phyloP scores from a whole-genome alignment of 2,329 filamentous ascomycete genomes.

The Metarhizium robertsii region DNA sequence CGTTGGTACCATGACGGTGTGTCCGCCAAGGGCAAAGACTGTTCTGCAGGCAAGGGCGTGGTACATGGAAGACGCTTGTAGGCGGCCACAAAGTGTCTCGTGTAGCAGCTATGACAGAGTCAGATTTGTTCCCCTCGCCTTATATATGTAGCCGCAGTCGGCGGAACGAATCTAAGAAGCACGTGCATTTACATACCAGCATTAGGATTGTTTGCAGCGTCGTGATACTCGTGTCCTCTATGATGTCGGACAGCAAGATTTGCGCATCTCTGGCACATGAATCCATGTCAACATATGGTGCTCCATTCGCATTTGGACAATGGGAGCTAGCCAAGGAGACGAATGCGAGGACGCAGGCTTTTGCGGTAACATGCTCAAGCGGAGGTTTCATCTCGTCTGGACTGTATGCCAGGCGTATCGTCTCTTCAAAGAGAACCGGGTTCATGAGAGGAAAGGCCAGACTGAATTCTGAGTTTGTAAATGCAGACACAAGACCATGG shows the following conservation, averaged over 20 bases:
- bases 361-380: no score
- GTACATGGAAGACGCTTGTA: constrained; percentile 35
- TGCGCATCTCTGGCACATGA: constrained; percentile 30
- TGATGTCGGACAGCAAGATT: constrained; percentile 29
- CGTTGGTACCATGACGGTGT: constrained; percentile 19
- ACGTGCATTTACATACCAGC: constrained; percentile 28
- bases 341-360: no score
- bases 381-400: no score
- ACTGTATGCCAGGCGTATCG: no score
- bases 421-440: no score
- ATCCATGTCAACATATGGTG: constrained; percentile 27
- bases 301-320: no score
- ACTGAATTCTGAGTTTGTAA: no score
- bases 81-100: constrained; percentile 34
- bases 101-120: constrained; percentile 24
- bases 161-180: neutral
- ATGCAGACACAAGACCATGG: constrained; percentile 9
- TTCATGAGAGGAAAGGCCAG: no score
- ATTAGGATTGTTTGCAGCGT: constrained; percentile 36
- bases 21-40: constrained; percentile 38
- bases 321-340: no score
- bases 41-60: constrained; percentile 36
- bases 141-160: no score
- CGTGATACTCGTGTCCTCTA: constrained; percentile 33
- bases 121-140: neutral